These are phyloP conservation scores for Teunomyces tritomae DNA, from an alignment of 805 yeast species.

Conservation along the genomic window DNA sequence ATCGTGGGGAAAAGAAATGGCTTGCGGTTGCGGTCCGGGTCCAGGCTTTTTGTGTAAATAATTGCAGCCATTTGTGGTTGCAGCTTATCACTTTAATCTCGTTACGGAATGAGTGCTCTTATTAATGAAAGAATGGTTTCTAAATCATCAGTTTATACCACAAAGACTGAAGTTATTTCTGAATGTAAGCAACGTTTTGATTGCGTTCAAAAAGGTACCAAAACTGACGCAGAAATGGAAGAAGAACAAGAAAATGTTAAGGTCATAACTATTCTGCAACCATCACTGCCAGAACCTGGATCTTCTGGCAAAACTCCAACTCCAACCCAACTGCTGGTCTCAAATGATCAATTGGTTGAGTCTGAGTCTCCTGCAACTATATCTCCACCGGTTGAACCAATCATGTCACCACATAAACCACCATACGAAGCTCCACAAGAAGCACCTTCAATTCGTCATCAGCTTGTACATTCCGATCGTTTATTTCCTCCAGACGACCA, in stretches of 20 bases:
- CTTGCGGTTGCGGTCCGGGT: background rate
- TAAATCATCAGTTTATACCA: background rate
- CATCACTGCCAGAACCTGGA: no score
- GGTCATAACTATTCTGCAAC: no score
- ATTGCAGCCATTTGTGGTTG: slow-evolving; percentile 17
- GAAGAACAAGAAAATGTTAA: no score
- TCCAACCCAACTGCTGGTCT: background rate
- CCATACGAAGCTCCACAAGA: slow-evolving; percentile 14
- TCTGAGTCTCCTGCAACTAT: background rate
- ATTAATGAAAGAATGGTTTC: background rate
- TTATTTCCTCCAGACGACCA: slow-evolving; percentile 12
- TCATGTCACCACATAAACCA: slow-evolving; percentile 20
- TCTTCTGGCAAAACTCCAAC: background rate
- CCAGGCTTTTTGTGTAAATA: slow-evolving; percentile 2
- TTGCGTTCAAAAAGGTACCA: no score
- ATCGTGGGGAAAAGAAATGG: background rate
- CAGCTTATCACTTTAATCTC: background rate
- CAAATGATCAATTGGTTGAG: background rate
- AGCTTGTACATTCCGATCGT: slow-evolving; percentile 8
- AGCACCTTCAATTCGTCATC: slow-evolving; percentile 6
- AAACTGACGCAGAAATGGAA: no score
- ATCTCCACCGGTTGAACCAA: background rate
- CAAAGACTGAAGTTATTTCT: no score
- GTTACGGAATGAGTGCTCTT: background rate
- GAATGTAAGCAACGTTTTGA: no score